A percentile compares a stretch with the other conserved stretches of the same genome.
Evolutionary conservation across 768 basidiomycete species (phyloP).

Genomic region (Mycena latifolia): DNA sequence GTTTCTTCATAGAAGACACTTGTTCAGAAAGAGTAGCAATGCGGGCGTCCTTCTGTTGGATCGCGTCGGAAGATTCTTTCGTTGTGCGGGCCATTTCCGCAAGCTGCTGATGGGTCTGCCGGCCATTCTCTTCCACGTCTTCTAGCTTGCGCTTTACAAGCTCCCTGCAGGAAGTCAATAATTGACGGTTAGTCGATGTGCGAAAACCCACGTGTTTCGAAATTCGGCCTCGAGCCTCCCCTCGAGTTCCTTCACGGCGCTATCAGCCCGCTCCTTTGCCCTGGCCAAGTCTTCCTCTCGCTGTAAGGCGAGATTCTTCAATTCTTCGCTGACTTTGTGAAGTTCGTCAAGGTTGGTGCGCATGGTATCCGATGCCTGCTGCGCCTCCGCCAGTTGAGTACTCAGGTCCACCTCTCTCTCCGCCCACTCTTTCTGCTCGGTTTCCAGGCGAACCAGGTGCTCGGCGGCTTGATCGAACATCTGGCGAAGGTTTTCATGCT

Average conservation of each 20-base stretch:
- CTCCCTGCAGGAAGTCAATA: constrained; percentile 67
- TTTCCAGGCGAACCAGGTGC: constrained; percentile 86
- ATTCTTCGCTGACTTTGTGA: constrained; percentile 74
- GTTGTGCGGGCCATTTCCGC: constrained; percentile 82
- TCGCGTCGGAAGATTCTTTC: constrained; percentile 79
- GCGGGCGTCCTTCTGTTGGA: constrained; percentile 83
- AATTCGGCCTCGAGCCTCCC: constrained; percentile 75
- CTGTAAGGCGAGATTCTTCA: constrained; percentile 74
- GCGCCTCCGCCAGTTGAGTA: constrained; percentile 67
- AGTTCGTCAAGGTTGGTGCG: constrained; percentile 72
- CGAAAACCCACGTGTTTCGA: constrained; percentile 67
- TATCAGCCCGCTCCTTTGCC: constrained; percentile 81
- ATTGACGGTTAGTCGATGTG: too few species aligned
- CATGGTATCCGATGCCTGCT: constrained; percentile 70
- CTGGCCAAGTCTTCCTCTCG: constrained; percentile 86
- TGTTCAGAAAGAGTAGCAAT: constrained; percentile 67
- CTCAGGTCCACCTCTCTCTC: constrained; percentile 73
- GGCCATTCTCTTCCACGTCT: constrained; percentile 73
- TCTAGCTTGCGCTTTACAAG: constrained; percentile 69
- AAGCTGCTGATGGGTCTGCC: constrained; percentile 81
- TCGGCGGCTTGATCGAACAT: constrained; percentile 90
- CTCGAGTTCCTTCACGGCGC: constrained; percentile 74
- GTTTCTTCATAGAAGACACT: constrained; percentile 64
- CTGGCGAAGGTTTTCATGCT: constrained; percentile 74
- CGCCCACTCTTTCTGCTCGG: constrained; percentile 77